Conservation (phyloP, 306 rosid genomes). For the Styphnolobium japonicum region DNA sequence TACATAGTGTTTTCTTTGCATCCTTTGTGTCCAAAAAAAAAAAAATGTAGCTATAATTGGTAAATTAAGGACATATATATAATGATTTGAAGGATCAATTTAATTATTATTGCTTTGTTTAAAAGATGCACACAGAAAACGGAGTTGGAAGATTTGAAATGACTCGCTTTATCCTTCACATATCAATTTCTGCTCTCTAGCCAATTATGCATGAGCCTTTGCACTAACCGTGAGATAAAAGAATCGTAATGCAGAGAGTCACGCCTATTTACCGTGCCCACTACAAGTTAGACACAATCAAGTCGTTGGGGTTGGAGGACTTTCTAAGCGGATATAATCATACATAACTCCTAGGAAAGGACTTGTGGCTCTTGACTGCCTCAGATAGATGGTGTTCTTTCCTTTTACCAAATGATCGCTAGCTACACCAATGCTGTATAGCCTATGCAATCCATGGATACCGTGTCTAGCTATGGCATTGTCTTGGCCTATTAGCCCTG, state of each 20-base stretch:
- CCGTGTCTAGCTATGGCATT: slow-evolving; percentile 86
- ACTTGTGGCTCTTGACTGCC: slow-evolving; percentile 36
- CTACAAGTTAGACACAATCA: not conserved
- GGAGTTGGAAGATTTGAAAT: not conserved
- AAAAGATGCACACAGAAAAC: not conserved
- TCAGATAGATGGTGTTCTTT: slow-evolving; percentile 52
- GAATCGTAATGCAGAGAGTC: not conserved
- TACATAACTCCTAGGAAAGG: slow-evolving; percentile 65
- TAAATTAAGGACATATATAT: not conserved
- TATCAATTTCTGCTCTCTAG: not conserved
- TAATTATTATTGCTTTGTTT: not conserved
- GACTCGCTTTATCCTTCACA: not conserved
- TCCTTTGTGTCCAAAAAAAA: not conserved
- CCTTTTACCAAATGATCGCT: slow-evolving; percentile 41
- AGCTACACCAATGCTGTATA: slow-evolving; percentile 34
- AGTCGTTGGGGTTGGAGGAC: slow-evolving; percentile 37
- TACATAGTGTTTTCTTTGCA: no score
- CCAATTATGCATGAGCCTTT: not conserved
- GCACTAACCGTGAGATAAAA: not conserved
- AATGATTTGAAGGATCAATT: not conserved
- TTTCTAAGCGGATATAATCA: slow-evolving; percentile 81
- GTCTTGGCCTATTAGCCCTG: slow-evolving; percentile 54
- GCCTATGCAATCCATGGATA: slow-evolving; percentile 62
- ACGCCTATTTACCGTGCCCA: not conserved
- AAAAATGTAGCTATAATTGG: not conserved